These are phyloP conservation scores for Apiospora phragmitis DNA, from an alignment of 2,329 filamentous ascomycete species.

Conservation along the genomic window DNA sequence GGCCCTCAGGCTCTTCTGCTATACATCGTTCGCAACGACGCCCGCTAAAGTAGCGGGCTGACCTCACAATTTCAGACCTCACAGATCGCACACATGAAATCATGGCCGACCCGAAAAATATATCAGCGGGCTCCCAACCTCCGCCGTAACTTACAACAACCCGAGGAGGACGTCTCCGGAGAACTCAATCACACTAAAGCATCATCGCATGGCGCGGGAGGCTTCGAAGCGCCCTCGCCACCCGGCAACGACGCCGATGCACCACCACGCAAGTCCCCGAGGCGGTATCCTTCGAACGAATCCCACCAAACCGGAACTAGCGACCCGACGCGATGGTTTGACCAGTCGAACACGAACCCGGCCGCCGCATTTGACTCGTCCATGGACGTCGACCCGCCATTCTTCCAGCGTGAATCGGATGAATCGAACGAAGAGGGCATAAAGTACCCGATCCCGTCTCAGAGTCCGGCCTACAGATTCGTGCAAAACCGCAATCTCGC, in stretches of 20 bases:
- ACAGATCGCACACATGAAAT: background rate
- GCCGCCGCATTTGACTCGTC: conserved; percentile 41
- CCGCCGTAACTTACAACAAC: conserved; percentile 27
- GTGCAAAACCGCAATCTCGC: conserved; percentile 17
- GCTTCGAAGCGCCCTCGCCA: conserved; percentile 28
- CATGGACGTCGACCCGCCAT: conserved; percentile 59
- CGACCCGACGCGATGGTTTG: conserved; percentile 56
- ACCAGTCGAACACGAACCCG: conserved; percentile 52
- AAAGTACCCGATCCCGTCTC: conserved; percentile 23
- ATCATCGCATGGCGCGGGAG: conserved; percentile 48
- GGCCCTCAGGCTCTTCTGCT: background rate
- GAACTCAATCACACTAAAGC: conserved; percentile 47
- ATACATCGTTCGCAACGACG: background rate
- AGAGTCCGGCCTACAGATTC: conserved; percentile 27
- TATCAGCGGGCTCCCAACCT: background rate
- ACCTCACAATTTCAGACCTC: background rate
- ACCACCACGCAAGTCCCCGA: conserved; percentile 21
- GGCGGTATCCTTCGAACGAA: conserved; percentile 48
- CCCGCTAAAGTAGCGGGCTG: background rate
- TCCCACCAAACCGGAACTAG: conserved; percentile 50
- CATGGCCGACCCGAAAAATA: background rate
- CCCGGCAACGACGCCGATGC: conserved; percentile 17
- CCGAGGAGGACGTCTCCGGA: conserved; percentile 42
- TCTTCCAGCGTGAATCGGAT: conserved; percentile 54
- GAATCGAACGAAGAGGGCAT: conserved; percentile 48